Base-by-base conservation (phyloP, 768 basidiomycete species). In the Amyloporia xantha region DNA sequence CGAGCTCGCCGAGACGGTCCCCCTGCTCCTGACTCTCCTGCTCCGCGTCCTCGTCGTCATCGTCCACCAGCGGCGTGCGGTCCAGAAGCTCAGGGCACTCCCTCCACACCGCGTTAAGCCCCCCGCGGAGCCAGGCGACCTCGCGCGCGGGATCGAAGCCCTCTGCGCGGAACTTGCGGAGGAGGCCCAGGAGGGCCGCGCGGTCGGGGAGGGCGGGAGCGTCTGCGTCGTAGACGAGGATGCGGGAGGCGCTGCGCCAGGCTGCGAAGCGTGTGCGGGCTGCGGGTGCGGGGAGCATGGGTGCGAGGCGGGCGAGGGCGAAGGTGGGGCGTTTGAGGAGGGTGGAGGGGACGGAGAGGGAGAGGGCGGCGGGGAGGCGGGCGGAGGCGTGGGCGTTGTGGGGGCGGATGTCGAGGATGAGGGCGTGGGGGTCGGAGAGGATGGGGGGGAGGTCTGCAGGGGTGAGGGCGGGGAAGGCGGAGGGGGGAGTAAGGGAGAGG, bases 301-400 rank as follows among this genome's bases (percentile, higher is more conserved):
- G 79, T 5, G 78, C 70, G 23, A 98, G 76, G 36, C 82, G 82
- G 36, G 80, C 72, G 7, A 95, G 75, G 23, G 88, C 84, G 70
- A 92, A 95, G 2, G 84, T 74, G 1, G 92, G 92, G 0, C 94
- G 83, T 54, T 91, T 92, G 62, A 98, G 83, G 19, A 97, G 83
- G 0, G 93, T 97, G 2, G 94, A 92, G 1, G 95, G 94, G 4
- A 96, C 88, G 41, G 88, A 89, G 53, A 98, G 78, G 41, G 91
- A 91, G 46, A 96, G 70, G 6, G 92, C 84, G 41, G 67, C 59
- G 35, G 76, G 75, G 25, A 96, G 57, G 43, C 91, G 84, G 20
- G 82, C 81, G 7, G 75, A 60, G 5, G 79, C 67, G 63, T 80
- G 85, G 5, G 84, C 79, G 15, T 84, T 83, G 66, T 89, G 87